Base-by-base conservation (phyloP, 2,329 filamentous ascomycete species). In the Ophiostoma perfectum region DNA sequence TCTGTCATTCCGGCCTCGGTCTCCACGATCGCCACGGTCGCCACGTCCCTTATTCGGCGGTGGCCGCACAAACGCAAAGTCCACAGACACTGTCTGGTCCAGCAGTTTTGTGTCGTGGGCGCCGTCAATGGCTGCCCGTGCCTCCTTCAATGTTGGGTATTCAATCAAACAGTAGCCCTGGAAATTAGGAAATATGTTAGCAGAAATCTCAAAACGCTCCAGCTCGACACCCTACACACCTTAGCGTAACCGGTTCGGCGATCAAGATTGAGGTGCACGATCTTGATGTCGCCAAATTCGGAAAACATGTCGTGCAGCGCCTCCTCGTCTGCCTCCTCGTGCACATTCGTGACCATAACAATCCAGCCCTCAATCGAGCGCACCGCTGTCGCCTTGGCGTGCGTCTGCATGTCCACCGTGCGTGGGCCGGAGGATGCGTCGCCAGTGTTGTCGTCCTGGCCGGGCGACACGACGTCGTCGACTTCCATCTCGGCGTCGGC, bases 311-410 rank as follows among this genome's bases (percentile, higher is more conserved):
- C 92, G 75, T 90, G 90, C 68, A 95, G 78, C 63, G 91, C 88
- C 80, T 95, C 91, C 79, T 95, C 91, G 73, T 89, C 90, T 65
- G 91, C 90, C 78, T 95, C 91, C 76, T 95, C 91, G 80, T 95
- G 91, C 45, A 95, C 89, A 75, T 95, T 95, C 66, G 91, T 93
- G 72, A 91, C 91, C 71, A 92, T 88, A 75, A 95, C 83, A 78
- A 95, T 95, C 92, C 92, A 95, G 73, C 92, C 91, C 79, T 95
- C 91, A 75, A 95, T 93, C 68, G 90, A 93, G 74, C 91, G 90
- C 70, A 95, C 91, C 38, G 91, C 91, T 0, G 88, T 92, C 68
- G 91, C 91, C 76, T 90, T 89, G 49, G 84, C 82, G 74, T 86
- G 85, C 6, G 91, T 93, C 75, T 87, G 87, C 83, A 92, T 90